Conservation (phyloP, 495 filamentous ascomycete species). For the Trypethelium eluteriae region DNA sequence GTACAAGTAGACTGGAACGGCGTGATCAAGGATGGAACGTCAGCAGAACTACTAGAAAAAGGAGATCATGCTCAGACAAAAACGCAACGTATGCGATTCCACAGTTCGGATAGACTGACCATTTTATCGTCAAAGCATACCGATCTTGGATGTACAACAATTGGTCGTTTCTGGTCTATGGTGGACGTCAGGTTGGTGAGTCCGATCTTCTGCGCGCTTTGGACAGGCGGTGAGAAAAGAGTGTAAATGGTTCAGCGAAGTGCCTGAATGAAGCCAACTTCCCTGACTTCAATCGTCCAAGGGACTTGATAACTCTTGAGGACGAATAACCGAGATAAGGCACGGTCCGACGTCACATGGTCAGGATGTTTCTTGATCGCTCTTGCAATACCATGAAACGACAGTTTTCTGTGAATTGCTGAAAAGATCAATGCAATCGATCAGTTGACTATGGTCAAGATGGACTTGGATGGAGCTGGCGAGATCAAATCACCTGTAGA, state of each 20-base stretch:
- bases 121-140: background rate
- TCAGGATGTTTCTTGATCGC: background rate
- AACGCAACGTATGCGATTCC: background rate
- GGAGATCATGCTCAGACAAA: background rate
- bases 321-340: background rate
- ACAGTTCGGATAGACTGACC: background rate
- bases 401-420: background rate
- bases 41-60: background rate
- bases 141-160: background rate
- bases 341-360: background rate
- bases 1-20: background rate
- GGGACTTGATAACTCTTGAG: background rate
- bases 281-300: background rate
- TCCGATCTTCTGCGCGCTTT: background rate
- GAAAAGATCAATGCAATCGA: background rate
- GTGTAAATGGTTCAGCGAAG: background rate
- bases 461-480: background rate
- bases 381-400: background rate
- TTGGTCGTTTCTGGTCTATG: background rate
- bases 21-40: background rate
- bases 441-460: background rate
- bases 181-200: background rate
- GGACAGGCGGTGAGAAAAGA: background rate
- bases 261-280: background rate
- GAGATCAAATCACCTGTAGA: background rate